phyloP scores from a whole-genome alignment of 1,284 basidiomycete genomes.

The Ustilago hordei region DNA sequence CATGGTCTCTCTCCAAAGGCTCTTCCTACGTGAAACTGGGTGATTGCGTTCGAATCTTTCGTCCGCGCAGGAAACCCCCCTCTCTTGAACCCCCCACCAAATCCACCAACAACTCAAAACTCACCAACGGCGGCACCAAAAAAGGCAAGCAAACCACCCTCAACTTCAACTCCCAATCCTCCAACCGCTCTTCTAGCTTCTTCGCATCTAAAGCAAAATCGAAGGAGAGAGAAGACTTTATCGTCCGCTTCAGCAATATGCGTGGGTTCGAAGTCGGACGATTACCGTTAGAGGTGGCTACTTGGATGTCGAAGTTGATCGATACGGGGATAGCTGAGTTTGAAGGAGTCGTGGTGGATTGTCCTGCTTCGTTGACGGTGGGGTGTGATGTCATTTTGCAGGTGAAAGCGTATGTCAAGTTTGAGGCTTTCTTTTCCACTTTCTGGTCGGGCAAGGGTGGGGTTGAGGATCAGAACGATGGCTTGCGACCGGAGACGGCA shows the following conservation, averaged over 20 bases:
- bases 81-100: slow-evolving; percentile 18
- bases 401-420: slow-evolving; percentile 58
- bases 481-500: slow-evolving; percentile 73
- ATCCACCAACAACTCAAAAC: slow-evolving; percentile 13
- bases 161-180: slow-evolving; percentile 39
- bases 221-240: slow-evolving; percentile 61
- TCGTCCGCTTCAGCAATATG: slow-evolving; percentile 66
- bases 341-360: slow-evolving; percentile 64
- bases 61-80: slow-evolving; percentile 51
- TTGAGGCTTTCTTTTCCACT: slow-evolving; percentile 43
- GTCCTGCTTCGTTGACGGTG: slow-evolving; percentile 54
- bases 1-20: slow-evolving; percentile 66
- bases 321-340: slow-evolving; percentile 62
- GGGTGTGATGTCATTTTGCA: slow-evolving; percentile 66
- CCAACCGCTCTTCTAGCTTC: slow-evolving; percentile 6
- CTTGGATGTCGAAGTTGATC: slow-evolving; percentile 66
- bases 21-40: slow-evolving; percentile 59
- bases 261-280: slow-evolving; percentile 66
- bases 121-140: slow-evolving; percentile 24
- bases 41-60: slow-evolving; percentile 58
- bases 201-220: slow-evolving; percentile 34
- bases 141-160: slow-evolving; percentile 58
- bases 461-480: slow-evolving; percentile 28
- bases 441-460: slow-evolving; percentile 4
- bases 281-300: slow-evolving; percentile 59